A percentile compares a stretch with the other conserved stretches of the same genome.
Conservation (phyloP, 2,329 filamentous ascomycete species). For the Hirsutella rhossiliensis region DNA sequence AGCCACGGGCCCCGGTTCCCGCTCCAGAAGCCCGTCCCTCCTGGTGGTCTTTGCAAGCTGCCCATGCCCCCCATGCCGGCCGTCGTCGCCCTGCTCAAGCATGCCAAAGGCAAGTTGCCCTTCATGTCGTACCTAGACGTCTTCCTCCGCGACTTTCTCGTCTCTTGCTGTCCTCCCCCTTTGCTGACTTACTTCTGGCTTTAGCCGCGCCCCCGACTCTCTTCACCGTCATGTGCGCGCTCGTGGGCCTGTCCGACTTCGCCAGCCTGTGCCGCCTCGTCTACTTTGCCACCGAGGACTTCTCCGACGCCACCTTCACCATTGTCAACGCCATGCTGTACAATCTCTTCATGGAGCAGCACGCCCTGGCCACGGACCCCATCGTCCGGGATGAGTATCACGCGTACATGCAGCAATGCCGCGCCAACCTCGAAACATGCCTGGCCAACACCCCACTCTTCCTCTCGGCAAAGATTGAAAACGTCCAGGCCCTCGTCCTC, state of each 20-base stretch:
- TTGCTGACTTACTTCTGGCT: constrained; percentile 1
- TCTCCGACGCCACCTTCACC: constrained; percentile 36
- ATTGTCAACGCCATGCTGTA: constrained; percentile 37
- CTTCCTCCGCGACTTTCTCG: not conserved
- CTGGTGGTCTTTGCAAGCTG: constrained; percentile 35
- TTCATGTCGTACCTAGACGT: not conserved
- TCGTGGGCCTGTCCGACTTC: constrained; percentile 37
- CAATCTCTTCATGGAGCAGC: constrained; percentile 36
- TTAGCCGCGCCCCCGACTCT: constrained; percentile 33
- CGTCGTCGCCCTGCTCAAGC: constrained; percentile 35
- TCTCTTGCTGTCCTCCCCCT: not conserved
- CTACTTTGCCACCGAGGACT: constrained; percentile 40
- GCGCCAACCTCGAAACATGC: constrained; percentile 36
- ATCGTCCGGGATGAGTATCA: constrained; percentile 22
- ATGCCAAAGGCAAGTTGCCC: constrained; percentile 27
- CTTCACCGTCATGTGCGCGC: constrained; percentile 36
- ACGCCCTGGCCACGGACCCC: constrained; percentile 21
- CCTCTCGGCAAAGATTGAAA: constrained; percentile 40
- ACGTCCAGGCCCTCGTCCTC: constrained; percentile 45
- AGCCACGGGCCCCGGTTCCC: constrained; percentile 31
- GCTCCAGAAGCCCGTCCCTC: constrained; percentile 31
- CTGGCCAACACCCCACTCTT: constrained; percentile 41
- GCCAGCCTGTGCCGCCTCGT: constrained; percentile 34
- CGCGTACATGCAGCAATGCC: constrained; percentile 26
- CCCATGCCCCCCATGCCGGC: constrained; percentile 40